Percentiles rank a stretch among this genome's conserved stretches.
phyloP scores from a whole-genome alignment of 345 rosid species.

The Populus davidiana region DNA sequence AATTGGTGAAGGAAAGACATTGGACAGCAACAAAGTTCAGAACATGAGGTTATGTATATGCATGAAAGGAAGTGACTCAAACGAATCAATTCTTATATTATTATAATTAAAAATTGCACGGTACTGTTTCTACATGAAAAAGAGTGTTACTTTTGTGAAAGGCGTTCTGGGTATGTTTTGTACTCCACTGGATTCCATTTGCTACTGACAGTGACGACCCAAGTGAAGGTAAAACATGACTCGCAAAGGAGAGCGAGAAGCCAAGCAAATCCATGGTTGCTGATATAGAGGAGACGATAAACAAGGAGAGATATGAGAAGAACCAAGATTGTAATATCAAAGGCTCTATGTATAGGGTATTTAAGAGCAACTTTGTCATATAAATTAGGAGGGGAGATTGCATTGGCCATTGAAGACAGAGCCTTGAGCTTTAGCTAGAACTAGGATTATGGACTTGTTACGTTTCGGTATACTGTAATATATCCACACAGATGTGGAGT shows the following conservation, averaged over 20 bases:
- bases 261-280: slow-evolving; percentile 46
- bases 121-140: not conserved
- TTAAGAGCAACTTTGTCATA: slow-evolving; percentile 27
- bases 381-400: slow-evolving; percentile 14
- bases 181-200: slow-evolving; percentile 59
- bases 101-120: not conserved
- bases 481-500: too few relatives aligned
- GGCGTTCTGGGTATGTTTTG: slow-evolving; percentile 46
- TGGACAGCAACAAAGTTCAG: not conserved
- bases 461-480: not conserved
- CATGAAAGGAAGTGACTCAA: not conserved
- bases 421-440: too few relatives aligned
- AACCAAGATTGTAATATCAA: slow-evolving; percentile 28
- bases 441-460: not conserved
- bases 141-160: slow-evolving; percentile 33
- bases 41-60: not conserved
- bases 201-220: slow-evolving; percentile 38
- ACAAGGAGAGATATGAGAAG: slow-evolving; percentile 37
- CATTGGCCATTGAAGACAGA: not conserved
- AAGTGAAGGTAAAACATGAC: slow-evolving; percentile 48
- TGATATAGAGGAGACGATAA: slow-evolving; percentile 36
- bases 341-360: slow-evolving; percentile 28
- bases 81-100: too few relatives aligned
- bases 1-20: not conserved
- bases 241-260: slow-evolving; percentile 61